Conservation (phyloP, 768 basidiomycete species). For the Phylloporus scabripes region DNA sequence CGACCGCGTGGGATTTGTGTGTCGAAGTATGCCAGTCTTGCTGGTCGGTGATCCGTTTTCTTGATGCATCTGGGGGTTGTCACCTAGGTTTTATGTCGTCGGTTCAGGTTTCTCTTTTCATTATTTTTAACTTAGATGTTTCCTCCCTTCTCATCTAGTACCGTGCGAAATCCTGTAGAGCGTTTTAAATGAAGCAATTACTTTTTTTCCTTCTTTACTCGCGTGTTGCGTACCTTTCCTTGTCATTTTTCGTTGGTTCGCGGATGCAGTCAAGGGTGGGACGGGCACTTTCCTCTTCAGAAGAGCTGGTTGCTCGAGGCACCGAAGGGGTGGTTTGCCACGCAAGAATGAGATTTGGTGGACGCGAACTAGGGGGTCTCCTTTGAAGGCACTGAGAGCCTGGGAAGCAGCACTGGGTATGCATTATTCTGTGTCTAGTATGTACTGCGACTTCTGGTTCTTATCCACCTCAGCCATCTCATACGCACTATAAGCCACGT, state of each 20-base stretch:
- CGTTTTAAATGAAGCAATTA: background rate
- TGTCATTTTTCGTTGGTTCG: slow-evolving; percentile 9
- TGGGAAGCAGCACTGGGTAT: slow-evolving; percentile 18
- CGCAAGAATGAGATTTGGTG: slow-evolving; percentile 17
- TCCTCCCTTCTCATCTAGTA: background rate
- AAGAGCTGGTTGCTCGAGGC: slow-evolving; percentile 22
- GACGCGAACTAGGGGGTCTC: background rate
- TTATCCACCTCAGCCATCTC: too few relatives aligned
- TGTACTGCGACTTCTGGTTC: too few relatives aligned
- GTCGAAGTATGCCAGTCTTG: slow-evolving; percentile 28
- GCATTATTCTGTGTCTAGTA: background rate
- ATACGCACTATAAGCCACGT: too few relatives aligned
- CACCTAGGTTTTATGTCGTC: too few relatives aligned
- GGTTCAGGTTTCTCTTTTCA: background rate
- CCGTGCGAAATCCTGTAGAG: slow-evolving; percentile 14
- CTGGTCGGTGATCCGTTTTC: slow-evolving; percentile 22
- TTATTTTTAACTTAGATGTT: background rate
- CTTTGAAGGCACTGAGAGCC: background rate
- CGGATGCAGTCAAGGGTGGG: slow-evolving; percentile 4
- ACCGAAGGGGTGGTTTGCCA: slow-evolving; percentile 29
- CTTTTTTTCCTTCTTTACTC: background rate
- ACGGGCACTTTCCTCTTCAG: slow-evolving; percentile 26
- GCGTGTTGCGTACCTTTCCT: slow-evolving; percentile 18
- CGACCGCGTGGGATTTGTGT: slow-evolving; percentile 15
- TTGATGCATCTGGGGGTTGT: background rate